Conservation (phyloP, 768 basidiomycete genomes). For the Coprinopsis sp. region DNA sequence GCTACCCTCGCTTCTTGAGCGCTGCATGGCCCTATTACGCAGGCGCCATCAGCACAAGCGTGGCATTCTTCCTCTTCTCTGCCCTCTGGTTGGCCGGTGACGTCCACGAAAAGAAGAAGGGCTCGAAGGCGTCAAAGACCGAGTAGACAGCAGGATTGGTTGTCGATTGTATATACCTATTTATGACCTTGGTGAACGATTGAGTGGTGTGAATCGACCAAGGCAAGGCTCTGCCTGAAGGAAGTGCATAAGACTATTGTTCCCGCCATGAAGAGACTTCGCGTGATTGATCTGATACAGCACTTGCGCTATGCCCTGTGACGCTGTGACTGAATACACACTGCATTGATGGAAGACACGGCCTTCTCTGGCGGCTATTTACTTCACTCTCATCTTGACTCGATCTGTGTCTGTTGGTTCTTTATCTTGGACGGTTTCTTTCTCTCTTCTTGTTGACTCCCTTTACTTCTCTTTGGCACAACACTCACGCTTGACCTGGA, state of each 20-base stretch:
- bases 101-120: constrained; percentile 56
- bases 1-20: constrained; percentile 90
- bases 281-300: neutral
- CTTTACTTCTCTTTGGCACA: too few species aligned
- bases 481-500: too few species aligned
- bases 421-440: neutral
- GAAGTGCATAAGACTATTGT: too few species aligned
- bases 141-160: constrained; percentile 29
- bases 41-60: constrained; percentile 84
- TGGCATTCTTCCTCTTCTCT: constrained; percentile 83
- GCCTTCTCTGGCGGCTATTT: too few species aligned
- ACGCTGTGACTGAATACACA: too few species aligned
- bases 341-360: too few species aligned
- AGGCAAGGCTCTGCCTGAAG: neutral
- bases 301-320: too few species aligned
- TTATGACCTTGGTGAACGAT: neutral
- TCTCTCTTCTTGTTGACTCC: neutral
- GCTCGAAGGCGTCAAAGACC: constrained; percentile 33
- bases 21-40: constrained; percentile 96
- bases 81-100: constrained; percentile 86
- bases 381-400: too few species aligned
- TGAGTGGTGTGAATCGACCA: neutral
- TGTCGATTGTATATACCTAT: constrained; percentile 1
- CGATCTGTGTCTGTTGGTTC: neutral
- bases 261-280: too few species aligned